These are phyloP conservation scores for Globisporangium camurandrum DNA, from an alignment of 352 stramenopile genomes.

Conservation along the genomic window DNA sequence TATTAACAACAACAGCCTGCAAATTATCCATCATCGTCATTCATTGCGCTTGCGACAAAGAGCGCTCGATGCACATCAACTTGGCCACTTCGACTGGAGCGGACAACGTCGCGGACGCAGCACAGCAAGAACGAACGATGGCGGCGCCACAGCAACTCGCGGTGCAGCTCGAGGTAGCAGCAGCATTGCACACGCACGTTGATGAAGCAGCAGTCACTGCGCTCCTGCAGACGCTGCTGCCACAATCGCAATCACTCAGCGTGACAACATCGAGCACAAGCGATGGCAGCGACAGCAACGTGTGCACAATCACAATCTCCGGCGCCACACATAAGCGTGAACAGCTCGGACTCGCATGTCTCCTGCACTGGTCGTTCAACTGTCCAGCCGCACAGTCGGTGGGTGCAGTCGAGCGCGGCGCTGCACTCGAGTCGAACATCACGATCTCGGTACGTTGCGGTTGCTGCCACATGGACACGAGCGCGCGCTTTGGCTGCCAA, in stretches of 20 bases:
- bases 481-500: too few species aligned
- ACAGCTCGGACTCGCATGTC: slow-evolving; percentile 42
- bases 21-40: too few species aligned
- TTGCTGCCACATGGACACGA: background rate
- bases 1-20: background rate
- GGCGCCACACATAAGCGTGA: slow-evolving; percentile 27
- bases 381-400: background rate
- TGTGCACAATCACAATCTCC: slow-evolving; percentile 8
- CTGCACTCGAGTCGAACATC: slow-evolving; percentile 12
- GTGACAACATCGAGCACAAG: background rate
- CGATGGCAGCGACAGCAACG: background rate
- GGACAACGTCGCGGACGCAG: slow-evolving; percentile 6
- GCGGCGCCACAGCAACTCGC: slow-evolving; percentile 15
- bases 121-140: slow-evolving; percentile 10
- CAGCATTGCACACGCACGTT: slow-evolving; percentile 1
- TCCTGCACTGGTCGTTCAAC: slow-evolving; percentile 41
- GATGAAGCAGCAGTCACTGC: slow-evolving; percentile 7
- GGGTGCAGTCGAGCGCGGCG: background rate
- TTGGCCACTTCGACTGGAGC: background rate
- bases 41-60: too few species aligned
- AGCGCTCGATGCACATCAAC: background rate
- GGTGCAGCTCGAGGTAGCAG: slow-evolving; percentile 15
- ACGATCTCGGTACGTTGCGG: slow-evolving; percentile 10
- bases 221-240: slow-evolving; percentile 2
- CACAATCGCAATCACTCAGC: background rate